phyloP scores from a whole-genome alignment of 495 filamentous ascomycete genomes.

The Annulohypoxylon maeteangense region DNA sequence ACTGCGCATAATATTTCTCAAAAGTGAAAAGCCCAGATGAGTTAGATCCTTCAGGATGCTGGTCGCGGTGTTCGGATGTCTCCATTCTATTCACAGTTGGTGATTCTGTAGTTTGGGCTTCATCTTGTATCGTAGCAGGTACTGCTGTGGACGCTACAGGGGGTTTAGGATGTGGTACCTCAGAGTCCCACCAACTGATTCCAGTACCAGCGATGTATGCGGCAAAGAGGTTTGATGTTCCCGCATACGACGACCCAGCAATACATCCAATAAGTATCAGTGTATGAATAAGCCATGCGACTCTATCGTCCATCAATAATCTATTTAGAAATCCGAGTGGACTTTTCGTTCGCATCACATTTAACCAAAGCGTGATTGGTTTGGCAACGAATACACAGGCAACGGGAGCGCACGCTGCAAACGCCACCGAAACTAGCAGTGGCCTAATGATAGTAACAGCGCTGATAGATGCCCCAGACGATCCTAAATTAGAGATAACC shows the following conservation, averaged over 20 bases:
- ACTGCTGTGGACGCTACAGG: background rate
- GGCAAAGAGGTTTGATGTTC: conserved; percentile 75
- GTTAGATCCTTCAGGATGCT: conserved; percentile 3
- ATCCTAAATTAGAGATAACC: conserved; percentile 63
- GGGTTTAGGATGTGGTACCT: background rate
- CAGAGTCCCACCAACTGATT: conserved; percentile 62
- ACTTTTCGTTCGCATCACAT: background rate
- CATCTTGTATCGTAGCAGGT: background rate
- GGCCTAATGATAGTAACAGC: conserved; percentile 61
- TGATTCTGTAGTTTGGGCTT: background rate
- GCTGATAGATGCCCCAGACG: background rate
- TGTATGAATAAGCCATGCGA: conserved; percentile 55
- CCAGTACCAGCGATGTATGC: conserved; percentile 73
- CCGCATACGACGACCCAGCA: conserved; percentile 68
- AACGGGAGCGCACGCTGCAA: conserved; percentile 60
- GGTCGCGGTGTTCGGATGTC: background rate
- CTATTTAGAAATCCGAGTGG: background rate
- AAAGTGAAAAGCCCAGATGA: conserved; percentile 59
- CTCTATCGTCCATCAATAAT: conserved; percentile 31
- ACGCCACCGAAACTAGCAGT: conserved; percentile 67
- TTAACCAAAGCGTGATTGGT: conserved; percentile 40
- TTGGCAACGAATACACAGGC: conserved; percentile 57
- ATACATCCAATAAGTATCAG: conserved; percentile 64
- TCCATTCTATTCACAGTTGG: background rate
- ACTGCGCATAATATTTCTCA: conserved; percentile 63